These are phyloP conservation scores for Russula ochroleuca DNA, from an alignment of 768 basidiomycete species.

Conservation along the genomic window DNA sequence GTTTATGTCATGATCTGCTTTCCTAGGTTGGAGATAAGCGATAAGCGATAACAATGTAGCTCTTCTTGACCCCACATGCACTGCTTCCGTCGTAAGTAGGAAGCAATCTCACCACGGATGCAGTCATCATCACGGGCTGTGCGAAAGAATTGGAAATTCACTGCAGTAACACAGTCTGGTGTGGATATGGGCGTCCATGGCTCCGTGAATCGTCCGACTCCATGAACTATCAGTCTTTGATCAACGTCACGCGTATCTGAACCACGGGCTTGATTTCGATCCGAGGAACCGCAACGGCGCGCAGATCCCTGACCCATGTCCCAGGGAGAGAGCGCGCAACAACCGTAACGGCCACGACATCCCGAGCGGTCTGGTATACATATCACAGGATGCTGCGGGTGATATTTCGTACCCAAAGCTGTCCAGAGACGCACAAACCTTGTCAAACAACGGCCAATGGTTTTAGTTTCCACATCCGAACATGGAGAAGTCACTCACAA, in stretches of 20 bases:
- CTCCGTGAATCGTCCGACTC: background rate
- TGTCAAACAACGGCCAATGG: background rate
- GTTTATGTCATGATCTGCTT: constrained; percentile 11
- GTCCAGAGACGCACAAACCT: background rate
- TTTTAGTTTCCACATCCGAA: background rate
- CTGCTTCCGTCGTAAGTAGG: background rate
- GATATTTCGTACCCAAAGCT: background rate
- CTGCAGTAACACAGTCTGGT: background rate
- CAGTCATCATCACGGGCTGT: background rate
- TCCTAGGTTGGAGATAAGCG: background rate
- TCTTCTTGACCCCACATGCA: background rate
- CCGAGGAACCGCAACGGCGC: background rate
- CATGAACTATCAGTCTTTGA: background rate
- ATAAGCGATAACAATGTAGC: background rate
- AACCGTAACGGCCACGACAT: background rate
- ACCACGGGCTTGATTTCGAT: background rate
- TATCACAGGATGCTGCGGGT: background rate
- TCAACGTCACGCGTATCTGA: background rate
- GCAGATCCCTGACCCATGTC: background rate
- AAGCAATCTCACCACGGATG: background rate
- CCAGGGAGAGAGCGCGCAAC: background rate
- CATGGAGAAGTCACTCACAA: background rate
- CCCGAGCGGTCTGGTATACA: background rate
- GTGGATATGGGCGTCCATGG: background rate
- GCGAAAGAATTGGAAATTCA: constrained; percentile 1